A percentile compares a stretch with the other conserved stretches of the same genome.
Evolutionary conservation across 768 basidiomycete genomes (phyloP).

Genomic region (Dictyophora rubrovolvata): DNA sequence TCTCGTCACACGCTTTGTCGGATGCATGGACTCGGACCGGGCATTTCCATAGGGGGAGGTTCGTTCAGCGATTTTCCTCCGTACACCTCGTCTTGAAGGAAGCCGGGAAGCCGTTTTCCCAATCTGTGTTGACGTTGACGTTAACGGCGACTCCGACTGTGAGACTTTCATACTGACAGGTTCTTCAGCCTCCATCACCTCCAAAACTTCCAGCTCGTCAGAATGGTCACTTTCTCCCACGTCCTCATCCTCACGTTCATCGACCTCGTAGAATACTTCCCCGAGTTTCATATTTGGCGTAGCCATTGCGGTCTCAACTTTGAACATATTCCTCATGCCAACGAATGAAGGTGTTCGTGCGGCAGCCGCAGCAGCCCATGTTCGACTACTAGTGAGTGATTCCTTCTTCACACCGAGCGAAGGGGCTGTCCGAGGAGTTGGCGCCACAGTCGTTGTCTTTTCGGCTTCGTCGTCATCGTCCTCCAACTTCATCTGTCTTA

Average conservation of each 20-base stretch:
- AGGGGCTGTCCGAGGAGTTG: conserved; percentile 10
- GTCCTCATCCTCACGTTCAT: not conserved
- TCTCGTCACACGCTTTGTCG: not conserved
- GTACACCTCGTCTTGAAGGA: not conserved
- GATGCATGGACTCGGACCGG: not conserved
- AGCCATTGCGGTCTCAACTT: conserved; percentile 6
- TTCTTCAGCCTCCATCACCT: not conserved
- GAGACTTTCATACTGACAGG: no score
- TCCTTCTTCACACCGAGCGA: conserved; percentile 18
- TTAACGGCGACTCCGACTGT: no score
- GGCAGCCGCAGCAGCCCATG: conserved; percentile 23
- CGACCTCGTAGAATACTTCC: not conserved
- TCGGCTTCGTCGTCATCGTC: conserved; percentile 18
- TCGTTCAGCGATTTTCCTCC: not conserved
- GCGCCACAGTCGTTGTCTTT: conserved; percentile 15
- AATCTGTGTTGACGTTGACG: no score
- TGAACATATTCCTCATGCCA: conserved; percentile 25
- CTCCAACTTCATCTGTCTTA: conserved; percentile 1
- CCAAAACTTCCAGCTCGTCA: not conserved
- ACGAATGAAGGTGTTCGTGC: conserved; percentile 25
- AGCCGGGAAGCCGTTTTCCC: not conserved
- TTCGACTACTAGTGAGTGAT: conserved; percentile 11
- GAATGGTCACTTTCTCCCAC: not conserved
- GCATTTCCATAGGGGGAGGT: not conserved
- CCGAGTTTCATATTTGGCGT: conserved; percentile 10